Base-by-base conservation (phyloP, 768 basidiomycete species). In the Lentinula detonsa region DNA sequence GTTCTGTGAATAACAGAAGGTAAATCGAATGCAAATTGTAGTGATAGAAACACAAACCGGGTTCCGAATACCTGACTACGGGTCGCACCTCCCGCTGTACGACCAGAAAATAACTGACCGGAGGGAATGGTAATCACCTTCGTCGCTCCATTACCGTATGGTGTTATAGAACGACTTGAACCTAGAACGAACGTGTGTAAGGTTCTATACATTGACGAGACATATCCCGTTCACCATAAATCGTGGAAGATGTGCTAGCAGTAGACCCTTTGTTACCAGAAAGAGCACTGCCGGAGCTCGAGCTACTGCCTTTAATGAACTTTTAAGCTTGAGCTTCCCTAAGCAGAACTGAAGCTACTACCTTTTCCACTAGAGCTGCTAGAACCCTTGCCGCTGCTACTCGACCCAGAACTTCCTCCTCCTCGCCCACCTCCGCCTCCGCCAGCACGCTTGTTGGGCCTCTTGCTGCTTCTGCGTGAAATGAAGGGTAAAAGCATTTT, bases 1-100 rank as follows among this genome's bases (percentile, higher is more conserved):
- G 66, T 67, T 33, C 84, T 85, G 46, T 6, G 57, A 4, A 49
- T 4, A 28, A 28, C 28, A 34, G 50, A 28, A 40, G 55, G 52
- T 28, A 39, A 43, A 64, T 35, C 5, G 65, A 37, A 59, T 35
- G 28, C 28, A 15, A 35, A 37, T 21, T 13, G n/a, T 28, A n/a
- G 28, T 48, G 1, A 33, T 5, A 4, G 33, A 59, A 61, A 61
- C 39, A 61, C 28, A 13, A 57, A 80, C 80, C 66, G 69, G 16
- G 70, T 71, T 4, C 80, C 80, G 57, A 62, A 79, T 10, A 81
- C 62, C 50, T 79, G 65, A 18, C 43, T 51, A 50, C 84, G 71
- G 2, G 72, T 75, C 8, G 73, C 84, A 0, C 84, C 84, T 9
- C 83, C 83, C 0, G 72, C 72, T 0, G 64, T 63, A 4, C 83